These are phyloP conservation scores for Acer saccharum DNA, from an alignment of 345 rosid species.

Conservation along the genomic window DNA sequence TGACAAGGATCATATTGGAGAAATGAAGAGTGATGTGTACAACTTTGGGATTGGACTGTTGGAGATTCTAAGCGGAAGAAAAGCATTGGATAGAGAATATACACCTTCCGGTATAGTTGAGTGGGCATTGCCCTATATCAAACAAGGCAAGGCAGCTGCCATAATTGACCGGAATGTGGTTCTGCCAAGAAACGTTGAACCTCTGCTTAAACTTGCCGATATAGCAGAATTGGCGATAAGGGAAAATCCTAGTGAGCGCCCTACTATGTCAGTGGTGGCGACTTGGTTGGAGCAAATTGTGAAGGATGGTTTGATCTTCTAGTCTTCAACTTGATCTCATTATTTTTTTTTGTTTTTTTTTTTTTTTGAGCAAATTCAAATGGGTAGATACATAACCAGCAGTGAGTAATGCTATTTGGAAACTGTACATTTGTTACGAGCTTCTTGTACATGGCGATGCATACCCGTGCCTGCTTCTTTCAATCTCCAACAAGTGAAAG, in stretches of 20 bases:
- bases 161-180: constrained; percentile 59
- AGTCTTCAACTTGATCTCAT: constrained; percentile 24
- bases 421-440: constrained; percentile 47
- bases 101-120: constrained; percentile 62
- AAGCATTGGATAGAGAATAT: constrained; percentile 67
- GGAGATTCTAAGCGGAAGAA: constrained; percentile 89
- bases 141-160: constrained; percentile 65
- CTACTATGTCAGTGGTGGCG: constrained; percentile 62
- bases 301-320: constrained; percentile 66
- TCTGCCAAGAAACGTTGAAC: constrained; percentile 83
- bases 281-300: constrained; percentile 65
- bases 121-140: constrained; percentile 74
- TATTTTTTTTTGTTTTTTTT: background rate
- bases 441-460: constrained; percentile 41
- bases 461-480: constrained; percentile 8
- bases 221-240: constrained; percentile 70
- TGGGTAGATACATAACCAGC: constrained; percentile 12
- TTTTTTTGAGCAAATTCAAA: constrained; percentile 10
- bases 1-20: constrained; percentile 52
- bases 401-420: constrained; percentile 27
- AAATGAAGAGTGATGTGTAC: constrained; percentile 61
- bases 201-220: constrained; percentile 79
- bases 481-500: constrained; percentile 24
- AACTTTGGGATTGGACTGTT: constrained; percentile 70
- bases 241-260: constrained; percentile 70